Base-by-base conservation (phyloP, 2,329 filamentous ascomycete species). In the Eurotiales sp. region DNA sequence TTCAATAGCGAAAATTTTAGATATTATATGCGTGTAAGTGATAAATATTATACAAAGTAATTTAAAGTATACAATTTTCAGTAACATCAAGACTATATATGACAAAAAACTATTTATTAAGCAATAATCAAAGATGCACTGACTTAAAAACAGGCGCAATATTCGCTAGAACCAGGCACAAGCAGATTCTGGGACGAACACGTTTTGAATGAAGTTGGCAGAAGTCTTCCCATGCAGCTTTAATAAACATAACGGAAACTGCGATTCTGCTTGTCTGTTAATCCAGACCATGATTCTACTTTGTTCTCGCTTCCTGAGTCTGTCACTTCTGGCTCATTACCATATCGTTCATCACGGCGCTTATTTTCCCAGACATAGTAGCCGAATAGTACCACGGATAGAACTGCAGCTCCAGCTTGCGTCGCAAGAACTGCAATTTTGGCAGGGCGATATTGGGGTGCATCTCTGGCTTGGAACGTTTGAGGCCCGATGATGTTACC, bases 401-500 rank as follows among this genome's bases (percentile, higher is more conserved):
- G 21, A 4, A 64, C 45, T 2, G 64, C 67, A 0, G 60, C 64
- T 1, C 60, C 59, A 4, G 65, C 61, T 47, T 72, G 64, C 3
- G 65, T 71, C 1, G 65, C 68, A 37, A 71, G 61, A 44, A 75
- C 71, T 5, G 67, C 66, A 30, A 74, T 68, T 53, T 73, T 72
- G 4, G 71, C 71, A 3, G 68, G 64, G 10, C 57, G 64, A 53
- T 74, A 75, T 7, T 69, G 64, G 1, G 75, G 74, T 11, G 73
- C 72, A 58, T 76, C 66, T 8, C 64, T 62, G 5, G 63, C 62
- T 53, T 71, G 70, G 59, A 76, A 76, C 0, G 72, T 74, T 52
- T 75, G 72, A 3, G 73, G 72, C 1, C 71, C 73, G 25, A 76
- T 66, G 52, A 76, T 74, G 49, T 75, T 75, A n/a, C 70, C 72